phyloP scores from a whole-genome alignment of 1,284 basidiomycete genomes.

The Cryptococcus sp. region DNA sequence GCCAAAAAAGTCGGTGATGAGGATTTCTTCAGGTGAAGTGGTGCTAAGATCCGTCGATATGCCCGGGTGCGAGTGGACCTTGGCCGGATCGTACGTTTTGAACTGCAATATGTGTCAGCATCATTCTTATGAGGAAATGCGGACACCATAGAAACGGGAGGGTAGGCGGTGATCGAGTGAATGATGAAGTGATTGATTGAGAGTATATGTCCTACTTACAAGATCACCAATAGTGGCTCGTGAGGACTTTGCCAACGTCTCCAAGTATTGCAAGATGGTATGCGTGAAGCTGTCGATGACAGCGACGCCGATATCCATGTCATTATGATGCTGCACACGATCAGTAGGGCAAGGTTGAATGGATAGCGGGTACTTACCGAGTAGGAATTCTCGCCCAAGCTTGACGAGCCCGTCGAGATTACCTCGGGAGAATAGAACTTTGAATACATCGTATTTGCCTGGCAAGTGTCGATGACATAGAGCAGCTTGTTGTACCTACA shows the following conservation, averaged over 20 bases:
- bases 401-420: constrained; percentile 86
- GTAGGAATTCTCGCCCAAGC: constrained; percentile 89
- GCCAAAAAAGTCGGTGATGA: constrained; percentile 94
- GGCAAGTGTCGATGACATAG: constrained; percentile 98
- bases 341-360: neutral
- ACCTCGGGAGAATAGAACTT: constrained; percentile 96
- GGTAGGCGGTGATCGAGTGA: constrained; percentile 1
- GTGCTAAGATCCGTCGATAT: constrained; percentile 81
- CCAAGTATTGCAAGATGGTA: constrained; percentile 86
- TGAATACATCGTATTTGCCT: constrained; percentile 94
- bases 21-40: constrained; percentile 62
- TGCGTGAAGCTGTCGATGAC: constrained; percentile 97
- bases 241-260: constrained; percentile 87
- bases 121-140: no score
- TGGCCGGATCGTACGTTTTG: constrained; percentile 69
- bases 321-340: constrained; percentile 74
- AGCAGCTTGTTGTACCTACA: constrained; percentile 91
- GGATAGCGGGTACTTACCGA: constrained; percentile 63
- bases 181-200: neutral
- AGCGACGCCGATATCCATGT: constrained; percentile 89
- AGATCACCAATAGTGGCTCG: constrained; percentile 79
- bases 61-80: constrained; percentile 81
- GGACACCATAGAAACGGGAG: neutral
- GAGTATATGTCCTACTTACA: constrained; percentile 56
- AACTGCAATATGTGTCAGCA: constrained; percentile 60